Evolutionary conservation across 2,329 filamentous ascomycete species (phyloP), one percentile per base, ranked within the genome.

Genomic region (Zalaria sp.): DNA sequence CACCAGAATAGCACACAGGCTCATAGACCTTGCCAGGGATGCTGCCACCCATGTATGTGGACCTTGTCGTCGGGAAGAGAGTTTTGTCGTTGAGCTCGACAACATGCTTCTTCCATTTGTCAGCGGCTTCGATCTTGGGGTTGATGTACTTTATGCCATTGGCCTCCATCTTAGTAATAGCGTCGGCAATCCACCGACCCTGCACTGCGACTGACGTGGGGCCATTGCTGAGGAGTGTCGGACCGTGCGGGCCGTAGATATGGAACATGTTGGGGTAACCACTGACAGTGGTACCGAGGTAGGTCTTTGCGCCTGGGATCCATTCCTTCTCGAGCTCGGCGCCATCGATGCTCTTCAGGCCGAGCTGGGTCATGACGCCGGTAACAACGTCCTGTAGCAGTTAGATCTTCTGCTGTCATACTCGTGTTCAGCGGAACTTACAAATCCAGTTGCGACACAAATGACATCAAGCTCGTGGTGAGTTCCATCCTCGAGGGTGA

Each of bases 211-310:
- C 52, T 32, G 60, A 63, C 3, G 57, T 62, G 5, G 64, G 63
- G 0, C 64, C 64, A 39, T 66, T 67, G 18, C 56, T 57, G 41
- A 66, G 62, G 1, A 62, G 58, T 0, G 64, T 66, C 4, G 63
- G 64, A 1, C 59, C 63, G 44, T 67, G 64, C 4, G 63, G 59
- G 3, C 64, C 63, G 47, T 65, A 66, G 5, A 64, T 35, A 43
- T 50, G 52, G 55, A 62, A 61, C 44, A 70, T 50, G 45, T 69
- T 69, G 0, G 67, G 67, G 42, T 65, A 69, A 0, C 57, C 52
- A 1, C 56, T 44, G 1, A 60, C 54, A 3, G 51, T 49, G 4
- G 66, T 44, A 0, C 67, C 67, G 0, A 68, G 52, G 45, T 65
- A 66, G 0, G 59, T 53, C 9, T 46, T 54, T 7, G 57, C 53